Base-by-base conservation (phyloP, 768 basidiomycete species). In the Suillus paluster region DNA sequence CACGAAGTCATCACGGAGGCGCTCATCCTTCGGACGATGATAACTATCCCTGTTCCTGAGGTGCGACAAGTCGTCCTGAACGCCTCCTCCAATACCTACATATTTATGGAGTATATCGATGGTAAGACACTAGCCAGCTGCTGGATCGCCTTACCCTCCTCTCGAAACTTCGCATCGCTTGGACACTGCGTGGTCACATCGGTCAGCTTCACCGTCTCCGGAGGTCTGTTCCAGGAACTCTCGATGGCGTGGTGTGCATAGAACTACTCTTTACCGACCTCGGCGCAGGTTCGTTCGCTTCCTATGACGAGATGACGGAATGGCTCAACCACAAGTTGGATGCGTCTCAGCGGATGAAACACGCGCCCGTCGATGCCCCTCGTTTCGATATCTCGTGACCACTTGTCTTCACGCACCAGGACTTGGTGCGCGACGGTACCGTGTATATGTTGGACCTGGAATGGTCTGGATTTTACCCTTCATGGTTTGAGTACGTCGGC, bases 171-270 rank as follows among this genome's bases (percentile, higher is more conserved):
- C 62, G 64, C 33, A 61, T 75, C 23, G 71, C 70, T 1, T 73
- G 68, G 54, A 72, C 71, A 8, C 52, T 77, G 8, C 68, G 74
- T 3, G 44, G 68, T 15, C 75, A 75, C 54, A 46, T 75, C 11
- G 54, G 59, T 23, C 71, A 73, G 59, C 68, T 77, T 19, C 70
- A 70, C 12, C 33, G 39, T n/a, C 5, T 69, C 21, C 15, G 14
- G 23, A 25, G 30, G 11, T 25, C 56, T 19, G 27, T 44, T 42
- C 55, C 55, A 12, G 21, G 36, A n/a, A 44, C 38, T 23, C 21
- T 23, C 4, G 6, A 39, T 56, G 34, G n/a, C 6, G 21, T 21
- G 7, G 9, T 2, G 19, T 23, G 21, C 11, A 42, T 4, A 7
- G 36, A 11, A 21, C 34, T 15, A 36, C 4, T 41, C 23, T 23